Conservation (phyloP, 2,329 filamentous ascomycete genomes). For the Monilinia laxa region DNA sequence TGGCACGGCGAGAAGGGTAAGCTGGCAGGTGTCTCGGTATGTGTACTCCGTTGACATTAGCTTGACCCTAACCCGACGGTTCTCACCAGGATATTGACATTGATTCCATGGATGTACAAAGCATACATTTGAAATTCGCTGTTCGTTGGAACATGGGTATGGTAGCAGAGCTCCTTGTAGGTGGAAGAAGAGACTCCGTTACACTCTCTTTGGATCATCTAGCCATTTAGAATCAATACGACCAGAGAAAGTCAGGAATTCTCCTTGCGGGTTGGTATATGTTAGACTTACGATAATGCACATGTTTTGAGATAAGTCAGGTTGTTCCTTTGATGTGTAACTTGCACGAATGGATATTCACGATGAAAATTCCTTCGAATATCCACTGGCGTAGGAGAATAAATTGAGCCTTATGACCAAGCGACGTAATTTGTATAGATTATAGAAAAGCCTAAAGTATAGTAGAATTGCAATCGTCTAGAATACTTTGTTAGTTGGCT, state of each 20-base stretch:
- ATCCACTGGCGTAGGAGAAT: too few species aligned
- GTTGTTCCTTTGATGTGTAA: too few species aligned
- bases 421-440: too few species aligned
- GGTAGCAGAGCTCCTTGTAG: background rate
- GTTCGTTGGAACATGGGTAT: background rate
- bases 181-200: conserved; percentile 2
- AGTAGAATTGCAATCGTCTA: too few species aligned
- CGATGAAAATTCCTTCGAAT: too few species aligned
- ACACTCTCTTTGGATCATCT: too few species aligned
- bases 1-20: conserved; percentile 3
- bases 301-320: background rate
- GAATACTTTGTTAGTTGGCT: too few species aligned
- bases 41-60: background rate
- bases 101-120: background rate
- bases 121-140: background rate
- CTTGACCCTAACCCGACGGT: background rate
- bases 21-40: background rate
- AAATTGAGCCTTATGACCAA: too few species aligned
- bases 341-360: too few species aligned
- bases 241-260: background rate
- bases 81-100: conserved; percentile 5
- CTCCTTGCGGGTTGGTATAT: background rate
- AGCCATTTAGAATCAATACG: too few species aligned
- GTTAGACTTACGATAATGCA: background rate
- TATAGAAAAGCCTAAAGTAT: too few species aligned